These are phyloP conservation scores for Myrica gale DNA, from an alignment of 306 rosid genomes.

Conservation along the genomic window DNA sequence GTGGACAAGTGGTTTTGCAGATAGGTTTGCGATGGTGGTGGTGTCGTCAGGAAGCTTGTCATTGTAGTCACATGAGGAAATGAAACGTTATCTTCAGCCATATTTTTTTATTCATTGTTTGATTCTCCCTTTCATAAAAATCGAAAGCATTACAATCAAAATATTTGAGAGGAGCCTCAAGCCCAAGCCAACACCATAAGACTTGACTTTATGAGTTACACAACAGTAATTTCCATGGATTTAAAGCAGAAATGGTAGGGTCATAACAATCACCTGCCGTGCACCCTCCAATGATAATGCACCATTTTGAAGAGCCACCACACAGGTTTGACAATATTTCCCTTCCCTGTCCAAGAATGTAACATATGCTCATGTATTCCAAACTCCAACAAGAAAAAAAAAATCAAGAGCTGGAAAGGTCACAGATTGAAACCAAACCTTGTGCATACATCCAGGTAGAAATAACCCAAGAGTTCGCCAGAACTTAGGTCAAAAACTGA, in stretches of 20 bases:
- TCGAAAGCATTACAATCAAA: not conserved
- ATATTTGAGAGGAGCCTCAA: not conserved
- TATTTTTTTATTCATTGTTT: not conserved
- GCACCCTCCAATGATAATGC: conserved; percentile 54
- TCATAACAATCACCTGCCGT: conserved; percentile 55
- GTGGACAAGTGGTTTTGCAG: not conserved
- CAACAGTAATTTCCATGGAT: not conserved
- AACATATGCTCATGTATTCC: conserved; percentile 27
- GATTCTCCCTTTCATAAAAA: not conserved
- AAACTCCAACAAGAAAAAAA: conserved; percentile 23
- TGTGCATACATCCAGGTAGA: conserved; percentile 73
- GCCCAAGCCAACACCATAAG: conserved; percentile 14
- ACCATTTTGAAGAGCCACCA: conserved; percentile 88
- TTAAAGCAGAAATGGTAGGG: not conserved
- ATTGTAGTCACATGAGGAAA: conserved; percentile 1
- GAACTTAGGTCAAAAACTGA: conserved; percentile 76
- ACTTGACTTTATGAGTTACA: conserved; percentile 16
- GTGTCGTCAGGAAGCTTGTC: not conserved
- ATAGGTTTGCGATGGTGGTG: not conserved
- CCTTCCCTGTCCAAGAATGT: conserved; percentile 62
- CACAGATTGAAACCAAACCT: conserved; percentile 45
- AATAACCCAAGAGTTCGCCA: conserved; percentile 79
- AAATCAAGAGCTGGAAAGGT: conserved; percentile 9
- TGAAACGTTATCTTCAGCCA: not conserved
- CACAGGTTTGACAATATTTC: conserved; percentile 79